A percentile compares a stretch with the other conserved stretches of the same genome.
Conservation (phyloP, 2,329 filamentous ascomycete species). For the Chaetomium sp. region DNA sequence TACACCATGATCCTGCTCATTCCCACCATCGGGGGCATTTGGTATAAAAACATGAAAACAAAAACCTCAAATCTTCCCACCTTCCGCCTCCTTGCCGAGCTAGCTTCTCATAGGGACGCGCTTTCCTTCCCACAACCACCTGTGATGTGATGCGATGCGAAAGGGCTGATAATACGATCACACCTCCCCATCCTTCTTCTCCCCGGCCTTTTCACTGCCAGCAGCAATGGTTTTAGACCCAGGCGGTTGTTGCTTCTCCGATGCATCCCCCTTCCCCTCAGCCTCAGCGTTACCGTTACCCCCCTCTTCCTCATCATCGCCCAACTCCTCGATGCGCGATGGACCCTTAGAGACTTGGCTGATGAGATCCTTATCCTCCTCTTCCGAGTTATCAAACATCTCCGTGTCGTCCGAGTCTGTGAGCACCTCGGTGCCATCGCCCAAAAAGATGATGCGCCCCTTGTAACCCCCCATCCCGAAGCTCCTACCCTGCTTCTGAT, state of each 20-base stretch:
- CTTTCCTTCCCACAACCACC: no score
- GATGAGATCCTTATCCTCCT: constrained; percentile 75
- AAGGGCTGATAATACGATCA: background rate
- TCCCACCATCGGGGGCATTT: no score
- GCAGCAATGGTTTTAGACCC: no score
- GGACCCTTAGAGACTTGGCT: constrained; percentile 71
- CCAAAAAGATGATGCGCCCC: constrained; percentile 88
- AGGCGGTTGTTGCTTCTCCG: constrained; percentile 1
- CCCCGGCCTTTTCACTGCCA: no score
- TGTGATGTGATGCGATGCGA: no score
- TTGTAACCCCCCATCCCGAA: constrained; percentile 65
- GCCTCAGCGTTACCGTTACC: background rate
- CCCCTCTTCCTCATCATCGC: background rate
- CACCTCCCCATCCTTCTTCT: constrained; percentile 4
- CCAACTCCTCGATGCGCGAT: constrained; percentile 4
- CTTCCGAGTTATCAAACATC: constrained; percentile 78
- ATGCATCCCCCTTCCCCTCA: background rate
- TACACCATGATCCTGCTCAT: no score
- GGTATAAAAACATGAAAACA: no score
- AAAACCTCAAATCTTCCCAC: no score
- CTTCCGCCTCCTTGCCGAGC: no score
- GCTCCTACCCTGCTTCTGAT: constrained; percentile 55
- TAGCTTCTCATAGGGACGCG: no score
- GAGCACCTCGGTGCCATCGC: constrained; percentile 88
- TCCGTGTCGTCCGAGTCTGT: constrained; percentile 85